These are phyloP conservation scores for Ceratocystis destructans DNA, from an alignment of 2,329 filamentous ascomycete genomes.

Conservation along the genomic window DNA sequence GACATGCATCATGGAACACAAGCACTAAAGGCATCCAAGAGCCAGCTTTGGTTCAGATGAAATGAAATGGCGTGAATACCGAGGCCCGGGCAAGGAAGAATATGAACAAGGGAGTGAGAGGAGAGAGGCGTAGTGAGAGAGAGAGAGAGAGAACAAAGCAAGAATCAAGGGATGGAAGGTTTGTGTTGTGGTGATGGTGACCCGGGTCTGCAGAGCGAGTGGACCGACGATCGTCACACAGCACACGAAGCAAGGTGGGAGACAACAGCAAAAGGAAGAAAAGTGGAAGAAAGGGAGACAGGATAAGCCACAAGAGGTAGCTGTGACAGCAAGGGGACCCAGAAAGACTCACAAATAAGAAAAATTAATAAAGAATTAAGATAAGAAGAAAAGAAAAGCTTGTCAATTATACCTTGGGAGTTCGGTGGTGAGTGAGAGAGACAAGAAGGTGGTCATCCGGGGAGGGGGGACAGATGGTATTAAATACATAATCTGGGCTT, in stretches of 20 bases:
- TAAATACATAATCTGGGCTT: conserved; percentile 5
- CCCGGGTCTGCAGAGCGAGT: not conserved
- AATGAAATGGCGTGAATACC: not conserved
- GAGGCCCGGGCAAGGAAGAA: no score
- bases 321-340: not conserved
- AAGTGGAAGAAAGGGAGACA: not conserved
- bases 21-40: not conserved
- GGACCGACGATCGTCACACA: not conserved
- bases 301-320: not conserved
- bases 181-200: not conserved
- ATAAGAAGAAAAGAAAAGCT: conserved; percentile 7
- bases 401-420: conserved; percentile 8
- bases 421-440: not conserved
- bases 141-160: not conserved
- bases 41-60: not conserved
- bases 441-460: not conserved
- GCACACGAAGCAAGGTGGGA: not conserved
- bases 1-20: conserved; percentile 1
- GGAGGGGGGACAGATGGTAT: conserved; percentile 2
- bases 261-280: not conserved
- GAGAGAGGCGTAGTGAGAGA: not conserved
- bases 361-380: conserved; percentile 10
- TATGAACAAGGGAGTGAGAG: no score
- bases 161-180: not conserved
- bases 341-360: conserved; percentile 1